Conservation (phyloP, 129 eudicot genomes). For the Flaveria sonorensis region DNA sequence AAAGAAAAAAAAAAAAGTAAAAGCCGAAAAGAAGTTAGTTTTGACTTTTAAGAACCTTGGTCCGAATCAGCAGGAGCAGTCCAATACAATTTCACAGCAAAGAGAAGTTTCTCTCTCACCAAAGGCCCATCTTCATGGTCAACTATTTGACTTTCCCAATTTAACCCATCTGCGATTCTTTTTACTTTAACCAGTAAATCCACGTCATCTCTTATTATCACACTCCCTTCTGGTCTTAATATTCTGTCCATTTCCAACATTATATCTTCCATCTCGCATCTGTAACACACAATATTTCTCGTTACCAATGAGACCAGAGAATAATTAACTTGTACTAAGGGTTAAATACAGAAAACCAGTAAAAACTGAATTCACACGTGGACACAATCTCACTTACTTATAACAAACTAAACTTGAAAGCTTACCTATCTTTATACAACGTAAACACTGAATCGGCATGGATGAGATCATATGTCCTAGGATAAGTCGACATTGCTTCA, state of each 20-base stretch:
- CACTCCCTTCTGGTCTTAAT: conserved; percentile 86
- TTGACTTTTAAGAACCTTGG: conserved; percentile 21
- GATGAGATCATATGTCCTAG: conserved; percentile 88
- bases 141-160: conserved; percentile 87
- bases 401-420: not conserved
- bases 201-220: conserved; percentile 87
- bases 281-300: conserved; percentile 5
- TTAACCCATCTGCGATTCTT: conserved; percentile 71
- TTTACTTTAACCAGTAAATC: conserved; percentile 74
- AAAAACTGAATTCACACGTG: too few relatives aligned
- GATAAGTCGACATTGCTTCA: conserved; percentile 99
- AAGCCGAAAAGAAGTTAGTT: conserved; percentile 3
- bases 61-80: conserved; percentile 71
- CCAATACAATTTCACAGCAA: conserved; percentile 91
- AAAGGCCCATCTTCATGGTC: conserved; percentile 99
- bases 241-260: conserved; percentile 95
- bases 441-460: conserved; percentile 88
- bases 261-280: conserved; percentile 96
- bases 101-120: conserved; percentile 85
- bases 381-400: too few relatives aligned
- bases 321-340: too few relatives aligned
- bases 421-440: conserved; percentile 74
- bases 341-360: too few relatives aligned
- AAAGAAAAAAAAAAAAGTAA: not conserved
- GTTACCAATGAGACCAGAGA: not conserved